These are phyloP conservation scores for Phytophthora crassamura DNA, from an alignment of 352 stramenopile species.

Conservation along the genomic window DNA sequence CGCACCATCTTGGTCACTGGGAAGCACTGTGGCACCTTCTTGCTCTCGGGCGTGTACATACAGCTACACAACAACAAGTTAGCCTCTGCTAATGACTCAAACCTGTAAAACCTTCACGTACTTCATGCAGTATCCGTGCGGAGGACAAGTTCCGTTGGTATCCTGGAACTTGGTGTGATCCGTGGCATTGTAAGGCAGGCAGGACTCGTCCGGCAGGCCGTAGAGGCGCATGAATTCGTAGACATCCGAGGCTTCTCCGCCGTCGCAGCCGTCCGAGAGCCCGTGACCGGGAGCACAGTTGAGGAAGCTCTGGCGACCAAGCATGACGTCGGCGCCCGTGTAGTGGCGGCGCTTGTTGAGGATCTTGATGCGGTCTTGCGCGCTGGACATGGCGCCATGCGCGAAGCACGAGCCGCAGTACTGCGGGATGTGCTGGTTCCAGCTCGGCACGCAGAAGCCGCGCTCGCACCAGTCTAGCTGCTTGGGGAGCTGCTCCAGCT, in stretches of 20 bases:
- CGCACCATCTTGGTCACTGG: slow-evolving; percentile 82
- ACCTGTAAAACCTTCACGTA: slow-evolving; percentile 35
- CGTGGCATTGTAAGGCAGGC: slow-evolving; percentile 84
- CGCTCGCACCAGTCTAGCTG: slow-evolving; percentile 93
- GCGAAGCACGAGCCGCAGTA: slow-evolving; percentile 91
- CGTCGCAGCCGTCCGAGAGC: slow-evolving; percentile 68
- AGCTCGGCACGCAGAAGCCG: slow-evolving; percentile 81
- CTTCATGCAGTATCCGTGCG: slow-evolving; percentile 87
- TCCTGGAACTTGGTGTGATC: slow-evolving; percentile 75
- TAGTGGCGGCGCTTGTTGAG: slow-evolving; percentile 68
- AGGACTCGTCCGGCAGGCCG: slow-evolving; percentile 81
- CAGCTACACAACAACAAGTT: slow-evolving; percentile 51
- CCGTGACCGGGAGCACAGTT: slow-evolving; percentile 82
- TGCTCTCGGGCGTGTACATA: slow-evolving; percentile 76
- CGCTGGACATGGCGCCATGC: slow-evolving; percentile 76
- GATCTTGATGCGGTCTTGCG: slow-evolving; percentile 88
- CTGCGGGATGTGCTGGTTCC: slow-evolving; percentile 86
- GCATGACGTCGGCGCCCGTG: slow-evolving; percentile 75
- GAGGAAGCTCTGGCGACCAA: slow-evolving; percentile 81
- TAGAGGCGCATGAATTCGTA: slow-evolving; percentile 86
- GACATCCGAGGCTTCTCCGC: slow-evolving; percentile 74
- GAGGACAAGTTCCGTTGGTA: slow-evolving; percentile 78
- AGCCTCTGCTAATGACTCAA: neutral
- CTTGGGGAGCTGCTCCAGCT: slow-evolving; percentile 51
- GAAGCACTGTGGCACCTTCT: slow-evolving; percentile 56